phyloP scores from a whole-genome alignment of 2,329 filamentous ascomycete genomes.

The Phaeosphaeria sp. region DNA sequence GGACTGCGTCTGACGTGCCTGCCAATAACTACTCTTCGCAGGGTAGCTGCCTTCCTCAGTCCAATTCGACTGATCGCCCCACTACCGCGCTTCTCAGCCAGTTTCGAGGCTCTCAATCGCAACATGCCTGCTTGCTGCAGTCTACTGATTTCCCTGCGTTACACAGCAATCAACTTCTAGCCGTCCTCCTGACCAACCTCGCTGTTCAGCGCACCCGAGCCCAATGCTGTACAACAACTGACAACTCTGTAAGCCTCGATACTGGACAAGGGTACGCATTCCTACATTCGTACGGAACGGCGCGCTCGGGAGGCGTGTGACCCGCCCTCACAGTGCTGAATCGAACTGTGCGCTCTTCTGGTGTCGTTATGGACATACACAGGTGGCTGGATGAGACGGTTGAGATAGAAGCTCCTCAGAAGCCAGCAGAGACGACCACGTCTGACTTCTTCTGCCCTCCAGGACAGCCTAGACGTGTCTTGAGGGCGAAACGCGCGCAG shows the following conservation, averaged over 20 bases:
- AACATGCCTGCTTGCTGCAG: not conserved
- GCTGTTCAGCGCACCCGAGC: constrained; percentile 18
- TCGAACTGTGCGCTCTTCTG: not conserved
- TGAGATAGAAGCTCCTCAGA: constrained; percentile 39
- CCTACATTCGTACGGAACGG: constrained; percentile 19
- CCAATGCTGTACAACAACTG: constrained; percentile 37
- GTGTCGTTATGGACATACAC: constrained; percentile 51
- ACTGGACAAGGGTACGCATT: constrained; percentile 12
- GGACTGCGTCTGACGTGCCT: not conserved
- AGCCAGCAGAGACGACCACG: constrained; percentile 22
- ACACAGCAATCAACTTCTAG: constrained; percentile 29
- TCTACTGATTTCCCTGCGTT: constrained; percentile 16
- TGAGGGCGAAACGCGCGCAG: constrained; percentile 31
- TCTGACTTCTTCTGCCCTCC: constrained; percentile 29
- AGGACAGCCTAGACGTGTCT: constrained; percentile 19
- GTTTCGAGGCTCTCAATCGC: not conserved
- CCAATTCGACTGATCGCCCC: not conserved
- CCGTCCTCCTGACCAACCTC: constrained; percentile 19
- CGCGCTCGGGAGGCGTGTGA: constrained; percentile 26
- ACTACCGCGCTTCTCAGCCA: not conserved
- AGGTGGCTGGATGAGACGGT: constrained; percentile 54
- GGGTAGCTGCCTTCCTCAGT: not conserved
- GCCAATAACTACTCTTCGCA: not conserved
- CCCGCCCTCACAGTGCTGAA: constrained; percentile 1
- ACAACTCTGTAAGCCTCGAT: constrained; percentile 7